A percentile compares a stretch with the other conserved stretches of the same genome.
Conservation (phyloP, 129 eudicot genomes). For the Heracleum sosnowskyi region DNA sequence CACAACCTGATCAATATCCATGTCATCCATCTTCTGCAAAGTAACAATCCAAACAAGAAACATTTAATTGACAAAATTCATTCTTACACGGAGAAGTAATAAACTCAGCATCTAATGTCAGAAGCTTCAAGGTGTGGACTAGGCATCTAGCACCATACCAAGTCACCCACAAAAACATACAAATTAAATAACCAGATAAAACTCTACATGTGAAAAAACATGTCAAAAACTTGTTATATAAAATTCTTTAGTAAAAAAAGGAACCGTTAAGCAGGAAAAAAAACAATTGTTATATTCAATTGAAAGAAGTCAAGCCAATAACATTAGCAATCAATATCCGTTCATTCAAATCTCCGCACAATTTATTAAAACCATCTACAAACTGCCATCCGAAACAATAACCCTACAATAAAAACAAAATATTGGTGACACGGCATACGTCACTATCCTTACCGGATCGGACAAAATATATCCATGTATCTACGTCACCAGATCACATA, state of each 20-base stretch:
- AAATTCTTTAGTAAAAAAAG: not conserved
- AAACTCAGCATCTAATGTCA: not conserved
- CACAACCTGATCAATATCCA: constrained; percentile 56
- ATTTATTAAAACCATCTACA: not conserved
- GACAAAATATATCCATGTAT: not conserved
- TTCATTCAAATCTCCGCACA: not conserved
- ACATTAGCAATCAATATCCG: not conserved
- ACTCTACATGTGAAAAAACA: not conserved
- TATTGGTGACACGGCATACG: not conserved
- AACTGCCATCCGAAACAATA: not conserved
- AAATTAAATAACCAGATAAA: not conserved
- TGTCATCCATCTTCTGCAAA: constrained; percentile 57
- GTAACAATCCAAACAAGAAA: not conserved
- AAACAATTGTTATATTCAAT: not conserved
- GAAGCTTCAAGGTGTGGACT: not conserved
- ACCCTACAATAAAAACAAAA: not conserved
- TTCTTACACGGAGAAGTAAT: not conserved
- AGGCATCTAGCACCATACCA: not conserved
- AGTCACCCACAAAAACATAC: not conserved
- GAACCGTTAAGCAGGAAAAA: not conserved
- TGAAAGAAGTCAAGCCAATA: not conserved
- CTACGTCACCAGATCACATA: not conserved
- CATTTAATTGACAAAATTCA: not conserved
- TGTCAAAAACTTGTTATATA: not conserved
- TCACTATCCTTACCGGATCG: not conserved